A percentile compares a stretch with the other conserved stretches of the same genome.
Conservation (phyloP, 805 yeast genomes). For the Pichia ethanolica region DNA sequence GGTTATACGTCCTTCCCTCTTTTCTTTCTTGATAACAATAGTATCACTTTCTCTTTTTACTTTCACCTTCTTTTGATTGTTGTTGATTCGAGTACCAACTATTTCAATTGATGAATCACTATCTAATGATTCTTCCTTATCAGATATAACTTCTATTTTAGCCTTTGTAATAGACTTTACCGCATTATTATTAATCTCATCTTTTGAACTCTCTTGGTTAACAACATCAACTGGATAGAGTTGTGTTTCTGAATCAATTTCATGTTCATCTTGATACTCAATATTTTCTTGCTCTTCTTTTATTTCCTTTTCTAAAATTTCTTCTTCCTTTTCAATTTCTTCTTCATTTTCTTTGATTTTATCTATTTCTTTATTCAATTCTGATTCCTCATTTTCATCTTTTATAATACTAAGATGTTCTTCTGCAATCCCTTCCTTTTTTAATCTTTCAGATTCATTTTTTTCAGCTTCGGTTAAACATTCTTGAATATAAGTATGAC, state of each 20-base stretch:
- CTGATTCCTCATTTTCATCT: constrained; percentile 5
- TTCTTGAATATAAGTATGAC: constrained; percentile 21
- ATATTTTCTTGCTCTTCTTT: not conserved
- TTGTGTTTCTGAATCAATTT: not conserved
- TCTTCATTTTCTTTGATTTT: constrained; percentile 11
- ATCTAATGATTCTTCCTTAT: not conserved
- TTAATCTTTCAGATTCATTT: not conserved
- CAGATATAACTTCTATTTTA: not conserved
- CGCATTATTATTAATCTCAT: too few species aligned
- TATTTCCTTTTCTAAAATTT: not conserved
- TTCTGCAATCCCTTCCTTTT: not conserved
- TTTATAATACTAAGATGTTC: not conserved
- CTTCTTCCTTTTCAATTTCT: not conserved
- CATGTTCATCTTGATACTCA: not conserved
- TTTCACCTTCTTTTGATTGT: too few species aligned
- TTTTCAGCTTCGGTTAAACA: constrained; percentile 16
- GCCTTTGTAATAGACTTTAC: too few species aligned
- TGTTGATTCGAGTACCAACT: not conserved
- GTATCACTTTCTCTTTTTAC: not conserved
- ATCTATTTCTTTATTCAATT: not conserved
- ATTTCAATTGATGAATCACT: not conserved
- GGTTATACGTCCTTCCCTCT: not conserved
- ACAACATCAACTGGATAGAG: not conserved
- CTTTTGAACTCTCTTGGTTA: too few species aligned
- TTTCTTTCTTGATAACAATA: not conserved